Evolutionary conservation across 2,329 filamentous ascomycete species (phyloP).

Genomic region (Colletotrichum navitas): DNA sequence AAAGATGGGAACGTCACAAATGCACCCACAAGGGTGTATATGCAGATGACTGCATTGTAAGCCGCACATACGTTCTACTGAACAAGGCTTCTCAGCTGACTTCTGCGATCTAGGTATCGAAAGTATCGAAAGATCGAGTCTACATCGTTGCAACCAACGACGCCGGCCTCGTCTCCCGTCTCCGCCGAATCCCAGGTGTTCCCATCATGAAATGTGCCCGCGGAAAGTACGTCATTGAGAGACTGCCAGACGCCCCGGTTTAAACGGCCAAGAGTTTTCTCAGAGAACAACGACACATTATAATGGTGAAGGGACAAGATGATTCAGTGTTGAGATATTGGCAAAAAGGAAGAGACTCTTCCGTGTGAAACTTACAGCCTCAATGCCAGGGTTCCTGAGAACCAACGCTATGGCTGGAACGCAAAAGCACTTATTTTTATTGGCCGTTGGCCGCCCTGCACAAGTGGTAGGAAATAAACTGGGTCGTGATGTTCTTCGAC

Average conservation of each 20-base stretch:
- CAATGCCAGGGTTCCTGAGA: not conserved
- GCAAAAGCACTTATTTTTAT: not conserved
- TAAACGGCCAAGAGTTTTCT: slow-evolving; percentile 44
- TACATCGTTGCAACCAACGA: slow-evolving; percentile 85
- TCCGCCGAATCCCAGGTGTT: slow-evolving; percentile 71
- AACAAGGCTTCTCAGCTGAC: slow-evolving; percentile 70
- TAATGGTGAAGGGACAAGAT: no score
- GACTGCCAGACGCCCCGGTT: slow-evolving; percentile 86
- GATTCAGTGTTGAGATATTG: not conserved
- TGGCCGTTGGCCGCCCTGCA: slow-evolving; percentile 1
- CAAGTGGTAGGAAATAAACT: not conserved
- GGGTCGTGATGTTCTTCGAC: slow-evolving; percentile 40
- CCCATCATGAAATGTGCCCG: slow-evolving; percentile 81
- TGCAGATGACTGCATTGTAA: slow-evolving; percentile 64
- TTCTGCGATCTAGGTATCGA: slow-evolving; percentile 80
- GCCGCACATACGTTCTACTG: not conserved
- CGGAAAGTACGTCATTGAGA: slow-evolving; percentile 95
- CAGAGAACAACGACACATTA: not conserved
- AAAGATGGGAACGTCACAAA: slow-evolving; percentile 85
- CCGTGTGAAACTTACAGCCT: not conserved
- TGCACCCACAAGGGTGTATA: slow-evolving; percentile 92
- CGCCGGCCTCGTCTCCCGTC: slow-evolving; percentile 48
- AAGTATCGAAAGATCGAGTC: slow-evolving; percentile 71
- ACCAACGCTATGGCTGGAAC: not conserved
- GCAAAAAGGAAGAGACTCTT: not conserved